Conservation (phyloP, 306 rosid genomes). For the Vicia sativa region DNA sequence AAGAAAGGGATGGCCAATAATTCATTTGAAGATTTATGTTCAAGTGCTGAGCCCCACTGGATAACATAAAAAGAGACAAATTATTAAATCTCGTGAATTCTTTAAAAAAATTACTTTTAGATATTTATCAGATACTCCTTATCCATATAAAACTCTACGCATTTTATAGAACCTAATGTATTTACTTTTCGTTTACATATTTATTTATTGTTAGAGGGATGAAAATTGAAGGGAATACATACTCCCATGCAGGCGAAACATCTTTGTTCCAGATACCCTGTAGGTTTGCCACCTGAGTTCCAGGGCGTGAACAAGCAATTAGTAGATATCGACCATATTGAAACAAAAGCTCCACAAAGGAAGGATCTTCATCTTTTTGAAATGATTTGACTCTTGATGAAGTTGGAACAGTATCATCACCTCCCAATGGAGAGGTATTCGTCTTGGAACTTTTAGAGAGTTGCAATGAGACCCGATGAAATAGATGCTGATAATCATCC, state of each 20-base stretch:
- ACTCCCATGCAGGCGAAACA: conserved; percentile 89
- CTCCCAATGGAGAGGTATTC: conserved; percentile 44
- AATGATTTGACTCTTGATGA: conserved; percentile 84
- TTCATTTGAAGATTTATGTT: conserved; percentile 96
- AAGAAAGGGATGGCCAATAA: conserved; percentile 94
- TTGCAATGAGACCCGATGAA: conserved; percentile 83
- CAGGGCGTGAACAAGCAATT: conserved; percentile 83
- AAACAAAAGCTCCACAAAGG: conserved; percentile 84
- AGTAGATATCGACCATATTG: conserved; percentile 93
- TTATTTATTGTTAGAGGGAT: conserved; percentile 1
- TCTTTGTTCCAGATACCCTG: conserved; percentile 96
- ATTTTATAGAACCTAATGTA: neutral
- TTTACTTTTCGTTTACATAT: neutral
- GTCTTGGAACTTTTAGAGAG: conserved; percentile 70
- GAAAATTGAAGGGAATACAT: conserved; percentile 40
- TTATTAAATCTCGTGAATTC: conserved; percentile 37
- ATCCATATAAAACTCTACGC: conserved; percentile 26
- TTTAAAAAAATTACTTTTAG: conserved; percentile 27
- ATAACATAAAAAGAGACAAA: conserved; percentile 32
- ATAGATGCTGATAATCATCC: conserved; percentile 81
- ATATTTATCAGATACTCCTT: conserved; percentile 20
- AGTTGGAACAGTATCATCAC: conserved; percentile 59
- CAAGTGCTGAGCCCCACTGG: conserved; percentile 94
- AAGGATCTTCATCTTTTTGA: conserved; percentile 87
- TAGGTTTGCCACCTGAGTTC: conserved; percentile 84